Evolutionary conservation across 768 basidiomycete genomes (phyloP).

Genomic region (Collybiopsis luxurians): DNA sequence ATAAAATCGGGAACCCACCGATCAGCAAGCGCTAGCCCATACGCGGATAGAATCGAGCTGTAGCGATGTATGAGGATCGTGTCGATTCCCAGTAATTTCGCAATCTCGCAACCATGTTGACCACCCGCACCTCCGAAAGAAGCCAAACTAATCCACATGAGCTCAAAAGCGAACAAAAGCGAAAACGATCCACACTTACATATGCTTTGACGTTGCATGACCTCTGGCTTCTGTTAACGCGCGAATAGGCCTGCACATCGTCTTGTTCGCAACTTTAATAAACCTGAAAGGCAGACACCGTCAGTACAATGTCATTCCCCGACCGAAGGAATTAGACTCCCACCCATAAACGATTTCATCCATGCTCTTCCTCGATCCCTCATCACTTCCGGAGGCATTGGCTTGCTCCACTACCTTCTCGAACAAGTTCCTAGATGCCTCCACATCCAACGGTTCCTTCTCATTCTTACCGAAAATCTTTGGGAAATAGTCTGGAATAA

Average conservation of each 20-base stretch:
- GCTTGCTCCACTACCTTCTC: conserved; percentile 68
- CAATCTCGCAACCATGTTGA: conserved; percentile 93
- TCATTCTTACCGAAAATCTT: conserved; percentile 93
- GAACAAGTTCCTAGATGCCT: conserved; percentile 68
- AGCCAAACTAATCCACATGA: conserved; percentile 51
- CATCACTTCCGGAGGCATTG: conserved; percentile 33
- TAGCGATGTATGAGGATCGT: conserved; percentile 88
- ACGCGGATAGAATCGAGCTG: conserved; percentile 91
- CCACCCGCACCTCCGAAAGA: conserved; percentile 91
- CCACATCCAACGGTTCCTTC: conserved; percentile 76
- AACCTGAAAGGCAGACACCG: conserved; percentile 48
- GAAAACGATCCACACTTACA: conserved; percentile 28
- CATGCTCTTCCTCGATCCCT: conserved; percentile 34
- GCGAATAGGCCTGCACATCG: conserved; percentile 92
- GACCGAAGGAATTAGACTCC: conserved; percentile 15
- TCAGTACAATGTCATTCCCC: not conserved
- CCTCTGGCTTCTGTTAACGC: conserved; percentile 89
- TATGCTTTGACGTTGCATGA: conserved; percentile 75
- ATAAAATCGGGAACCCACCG: conserved; percentile 28
- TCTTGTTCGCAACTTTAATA: conserved; percentile 95
- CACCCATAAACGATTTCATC: conserved; percentile 92
- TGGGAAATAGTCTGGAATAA: conserved; percentile 89
- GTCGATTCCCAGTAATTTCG: conserved; percentile 79
- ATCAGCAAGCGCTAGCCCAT: conserved; percentile 90
- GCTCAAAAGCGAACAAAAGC: conserved; percentile 2